Base-by-base conservation (phyloP, 192 early-diverging fungal species). In the Dimargaris verticillata region DNA sequence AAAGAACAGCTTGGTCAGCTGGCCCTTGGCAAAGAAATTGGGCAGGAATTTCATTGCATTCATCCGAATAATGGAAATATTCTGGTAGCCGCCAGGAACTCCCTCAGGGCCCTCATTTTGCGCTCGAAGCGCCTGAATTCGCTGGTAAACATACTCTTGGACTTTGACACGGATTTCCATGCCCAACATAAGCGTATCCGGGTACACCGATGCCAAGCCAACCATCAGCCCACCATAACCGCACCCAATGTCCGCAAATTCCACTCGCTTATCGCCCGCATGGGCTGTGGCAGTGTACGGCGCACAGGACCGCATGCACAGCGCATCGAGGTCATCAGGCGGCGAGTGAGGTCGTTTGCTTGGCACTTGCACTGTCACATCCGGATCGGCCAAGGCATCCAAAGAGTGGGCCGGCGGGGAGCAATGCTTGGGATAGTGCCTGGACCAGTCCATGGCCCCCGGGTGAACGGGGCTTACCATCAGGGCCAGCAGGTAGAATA, bases 81-180 rank as follows among this genome's bases (percentile, higher is more conserved):
- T 99, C 64, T 99, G 89, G 70, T 93, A 97, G 41, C 83, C 79
- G 52, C 79, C 86, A 33, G 84, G 74, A 22, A 72, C 75, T 7
- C 53, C 24, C 10, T 29, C 24, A 1, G 53, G 28, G 28, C 26
- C 26, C 26, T 18, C 26, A 70, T 79, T 64, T 64, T 80, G 59
- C 63, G 60, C 64, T 29, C 89, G 82, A 44, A 92, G 72, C 13
- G 92, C 97, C 45, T 84, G 76, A 69, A 99, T 97, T 41, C 88
- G 79, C 66, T 86, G 74, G 64, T 85, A 75, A 5, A 99, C 91
- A 66, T 94, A 99, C 55, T 91, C 86, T 65, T 92, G 81, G 18
- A 99, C 91, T 67, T 96, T 93, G 48, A 82, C 80, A 29, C 97
- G 86, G 66, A 99, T 99, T 75, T 99, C 97, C 95, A 99, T 97